Conservation (phyloP, 1,284 basidiomycete species). For the Tylopilus sp. region DNA sequence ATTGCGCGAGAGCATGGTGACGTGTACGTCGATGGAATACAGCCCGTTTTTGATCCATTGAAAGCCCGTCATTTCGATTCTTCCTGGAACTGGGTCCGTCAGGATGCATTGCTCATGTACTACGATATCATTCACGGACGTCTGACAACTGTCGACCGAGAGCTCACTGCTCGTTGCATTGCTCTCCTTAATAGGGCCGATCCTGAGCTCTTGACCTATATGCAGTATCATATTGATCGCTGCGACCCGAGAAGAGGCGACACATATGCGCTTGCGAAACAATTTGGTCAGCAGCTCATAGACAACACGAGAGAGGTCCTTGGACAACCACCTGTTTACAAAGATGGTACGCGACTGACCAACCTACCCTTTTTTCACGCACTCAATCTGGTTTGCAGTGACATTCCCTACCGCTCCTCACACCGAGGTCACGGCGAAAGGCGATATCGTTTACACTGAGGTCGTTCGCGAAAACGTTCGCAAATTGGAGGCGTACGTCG, state of each 20-base stretch:
- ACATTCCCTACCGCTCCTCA: conserved; percentile 98
- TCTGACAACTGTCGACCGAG: conserved; percentile 87
- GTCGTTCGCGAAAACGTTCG: conserved; percentile 93
- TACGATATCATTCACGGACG: conserved; percentile 97
- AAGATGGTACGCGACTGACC: conserved; percentile 69
- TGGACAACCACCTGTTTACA: conserved; percentile 82
- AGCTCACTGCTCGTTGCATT: conserved; percentile 97
- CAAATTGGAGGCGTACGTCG: conserved; percentile 96
- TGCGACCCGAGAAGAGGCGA: conserved; percentile 83
- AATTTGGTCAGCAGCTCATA: conserved; percentile 94
- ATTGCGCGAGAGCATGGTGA: conserved; percentile 92
- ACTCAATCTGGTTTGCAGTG: conserved; percentile 45
- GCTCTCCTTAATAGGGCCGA: conserved; percentile 97
- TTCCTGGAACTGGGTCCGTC: conserved; percentile 98
- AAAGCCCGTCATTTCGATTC: conserved; percentile 98
- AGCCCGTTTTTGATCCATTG: conserved; percentile 89
- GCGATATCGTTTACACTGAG: conserved; percentile 93
- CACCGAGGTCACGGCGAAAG: conserved; percentile 90
- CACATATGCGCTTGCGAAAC: conserved; percentile 91
- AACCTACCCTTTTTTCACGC: background rate
- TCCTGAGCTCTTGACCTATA: conserved; percentile 84
- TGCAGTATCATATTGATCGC: conserved; percentile 92
- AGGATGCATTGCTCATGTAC: conserved; percentile 93
- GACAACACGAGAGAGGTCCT: conserved; percentile 90
- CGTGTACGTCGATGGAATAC: conserved; percentile 89